Evolutionary conservation across 106 monocot genomes (phyloP).

Genomic region (Allium cepa): DNA sequence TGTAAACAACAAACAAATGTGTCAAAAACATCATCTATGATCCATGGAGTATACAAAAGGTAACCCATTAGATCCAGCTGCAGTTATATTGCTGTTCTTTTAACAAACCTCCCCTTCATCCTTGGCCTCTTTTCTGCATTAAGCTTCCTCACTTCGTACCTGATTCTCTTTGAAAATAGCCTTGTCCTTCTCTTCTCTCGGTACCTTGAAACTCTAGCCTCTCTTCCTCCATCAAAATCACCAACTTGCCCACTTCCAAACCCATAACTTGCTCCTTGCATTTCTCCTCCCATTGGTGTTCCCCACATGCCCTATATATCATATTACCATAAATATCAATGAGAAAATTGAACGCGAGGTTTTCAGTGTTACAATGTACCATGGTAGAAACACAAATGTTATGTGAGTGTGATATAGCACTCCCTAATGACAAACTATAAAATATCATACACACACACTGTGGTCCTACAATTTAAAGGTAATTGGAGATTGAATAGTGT

Average conservation of each 20-base stretch:
- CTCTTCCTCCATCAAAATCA: slow-evolving; percentile 17
- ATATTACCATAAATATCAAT: not conserved
- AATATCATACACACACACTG: not conserved
- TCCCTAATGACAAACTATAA: no score
- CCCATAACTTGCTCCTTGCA: slow-evolving; percentile 5
- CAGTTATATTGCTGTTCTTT: slow-evolving; percentile 26
- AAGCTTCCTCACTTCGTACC: slow-evolving; percentile 93
- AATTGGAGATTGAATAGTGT: not conserved
- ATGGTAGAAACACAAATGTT: no score
- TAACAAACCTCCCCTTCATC: slow-evolving; percentile 90
- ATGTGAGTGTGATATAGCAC: no score
- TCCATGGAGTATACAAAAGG: not conserved
- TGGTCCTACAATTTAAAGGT: not conserved
- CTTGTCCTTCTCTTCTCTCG: slow-evolving; percentile 82
- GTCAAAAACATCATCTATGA: not conserved
- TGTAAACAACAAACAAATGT: no score
- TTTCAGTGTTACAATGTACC: no score
- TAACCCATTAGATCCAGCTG: not conserved
- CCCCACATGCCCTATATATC: slow-evolving; percentile 13
- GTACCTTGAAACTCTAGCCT: slow-evolving; percentile 87
- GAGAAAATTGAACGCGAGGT: not conserved
- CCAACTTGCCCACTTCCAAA: slow-evolving; percentile 5
- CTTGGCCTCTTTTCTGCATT: slow-evolving; percentile 94
- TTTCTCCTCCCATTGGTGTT: slow-evolving; percentile 5
- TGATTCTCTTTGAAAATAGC: slow-evolving; percentile 84